Percentiles rank a stretch among this genome's conserved stretches.
Conservation (phyloP, 108 stramenopile genomes). For the Fragilariopsis cylindrus region DNA sequence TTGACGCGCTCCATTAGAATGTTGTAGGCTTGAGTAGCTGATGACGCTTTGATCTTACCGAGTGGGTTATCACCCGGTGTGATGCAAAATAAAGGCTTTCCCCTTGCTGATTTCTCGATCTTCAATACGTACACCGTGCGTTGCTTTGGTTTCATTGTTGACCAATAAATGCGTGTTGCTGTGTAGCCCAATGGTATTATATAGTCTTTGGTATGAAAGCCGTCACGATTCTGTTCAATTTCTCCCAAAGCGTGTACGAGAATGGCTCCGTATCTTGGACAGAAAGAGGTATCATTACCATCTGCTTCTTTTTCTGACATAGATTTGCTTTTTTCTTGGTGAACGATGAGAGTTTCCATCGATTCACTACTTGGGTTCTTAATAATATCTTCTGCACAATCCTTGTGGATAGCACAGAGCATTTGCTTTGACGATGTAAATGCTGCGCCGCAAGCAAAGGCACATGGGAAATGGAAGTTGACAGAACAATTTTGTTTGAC, state of each 20-base stretch:
- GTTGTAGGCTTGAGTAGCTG: constrained; percentile 35
- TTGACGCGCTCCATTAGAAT: constrained; percentile 41
- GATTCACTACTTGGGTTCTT: constrained; percentile 47
- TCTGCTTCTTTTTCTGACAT: constrained; percentile 23
- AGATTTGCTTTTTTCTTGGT: constrained; percentile 35
- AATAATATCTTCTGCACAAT: constrained; percentile 33
- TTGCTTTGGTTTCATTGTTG: constrained; percentile 32
- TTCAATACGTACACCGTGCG: constrained; percentile 65
- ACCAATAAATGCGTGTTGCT: constrained; percentile 74
- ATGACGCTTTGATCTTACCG: constrained; percentile 30
- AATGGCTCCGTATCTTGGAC: constrained; percentile 47
- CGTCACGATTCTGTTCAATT: constrained; percentile 52
- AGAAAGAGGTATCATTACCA: constrained; percentile 33
- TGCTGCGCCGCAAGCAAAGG: constrained; percentile 51
- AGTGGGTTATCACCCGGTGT: constrained; percentile 53
- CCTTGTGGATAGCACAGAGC: constrained; percentile 47
- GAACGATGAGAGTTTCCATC: constrained; percentile 59
- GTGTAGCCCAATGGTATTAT: constrained; percentile 61
- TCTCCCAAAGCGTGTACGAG: constrained; percentile 60
- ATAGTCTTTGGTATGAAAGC: constrained; percentile 59
- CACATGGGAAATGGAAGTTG: constrained; percentile 72
- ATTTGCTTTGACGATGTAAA: constrained; percentile 56
- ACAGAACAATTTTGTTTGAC: constrained; percentile 46
- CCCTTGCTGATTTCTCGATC: constrained; percentile 34
- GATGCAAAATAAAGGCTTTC: constrained; percentile 46